These are phyloP conservation scores for Ziziphus jujuba DNA, from an alignment of 306 rosid species.

Conservation along the genomic window DNA sequence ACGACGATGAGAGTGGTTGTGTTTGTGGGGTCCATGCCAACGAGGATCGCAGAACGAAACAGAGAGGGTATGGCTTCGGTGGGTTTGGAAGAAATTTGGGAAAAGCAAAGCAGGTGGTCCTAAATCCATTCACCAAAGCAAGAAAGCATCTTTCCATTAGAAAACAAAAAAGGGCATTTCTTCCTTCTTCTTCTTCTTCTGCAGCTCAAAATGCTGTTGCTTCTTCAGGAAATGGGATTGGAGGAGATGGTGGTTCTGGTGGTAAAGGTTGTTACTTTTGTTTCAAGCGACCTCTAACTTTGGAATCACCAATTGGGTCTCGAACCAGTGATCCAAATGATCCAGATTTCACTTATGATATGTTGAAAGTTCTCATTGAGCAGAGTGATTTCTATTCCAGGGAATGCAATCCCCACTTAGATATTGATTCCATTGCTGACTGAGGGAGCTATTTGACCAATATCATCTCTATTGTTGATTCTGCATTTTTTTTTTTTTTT, in stretches of 20 bases:
- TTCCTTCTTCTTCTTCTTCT: conserved; percentile 21
- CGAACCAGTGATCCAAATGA: conserved; percentile 54
- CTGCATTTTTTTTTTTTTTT: too few species aligned
- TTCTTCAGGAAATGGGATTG: conserved; percentile 37
- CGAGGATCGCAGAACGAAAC: conserved; percentile 31
- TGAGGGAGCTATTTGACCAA: conserved; percentile 1
- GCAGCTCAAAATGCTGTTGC: background rate
- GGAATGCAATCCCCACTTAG: conserved; percentile 69
- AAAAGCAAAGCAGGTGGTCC: conserved; percentile 39
- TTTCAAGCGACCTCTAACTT: conserved; percentile 43
- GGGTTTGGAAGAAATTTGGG: conserved; percentile 26
- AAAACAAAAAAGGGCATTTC: conserved; percentile 28
- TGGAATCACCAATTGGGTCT: conserved; percentile 48
- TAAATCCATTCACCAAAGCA: conserved; percentile 43
- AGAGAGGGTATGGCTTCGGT: conserved; percentile 16
- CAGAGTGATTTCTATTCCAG: conserved; percentile 66
- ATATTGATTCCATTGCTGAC: conserved; percentile 16
- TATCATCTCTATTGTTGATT: background rate
- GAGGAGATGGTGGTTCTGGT: conserved; percentile 17
- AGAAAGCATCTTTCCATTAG: conserved; percentile 34
- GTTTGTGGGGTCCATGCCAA: conserved; percentile 14
- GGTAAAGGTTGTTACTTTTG: conserved; percentile 58
- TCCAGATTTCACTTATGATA: conserved; percentile 50
- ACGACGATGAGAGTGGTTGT: conserved; percentile 28
- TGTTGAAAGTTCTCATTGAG: conserved; percentile 60